These are phyloP conservation scores for Rubia tinctorum DNA, from an alignment of 305 asterid genomes.

Conservation along the genomic window DNA sequence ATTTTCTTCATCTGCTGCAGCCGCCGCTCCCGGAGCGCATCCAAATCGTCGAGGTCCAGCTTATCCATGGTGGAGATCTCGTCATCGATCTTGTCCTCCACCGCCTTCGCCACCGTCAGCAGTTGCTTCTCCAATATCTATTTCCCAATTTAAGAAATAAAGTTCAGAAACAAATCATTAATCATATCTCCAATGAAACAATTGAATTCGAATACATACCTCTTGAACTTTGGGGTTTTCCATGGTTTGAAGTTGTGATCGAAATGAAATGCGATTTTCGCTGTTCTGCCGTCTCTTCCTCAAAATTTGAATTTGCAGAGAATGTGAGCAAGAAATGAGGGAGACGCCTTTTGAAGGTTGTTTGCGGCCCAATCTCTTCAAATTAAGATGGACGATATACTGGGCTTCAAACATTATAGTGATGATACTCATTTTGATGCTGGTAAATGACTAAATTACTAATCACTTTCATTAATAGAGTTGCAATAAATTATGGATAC, in stretches of 20 bases:
- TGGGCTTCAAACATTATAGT: background rate
- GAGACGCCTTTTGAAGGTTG: background rate
- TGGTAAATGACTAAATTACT: too few species aligned
- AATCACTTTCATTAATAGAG: too few species aligned
- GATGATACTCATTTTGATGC: too few species aligned
- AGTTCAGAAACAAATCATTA: background rate
- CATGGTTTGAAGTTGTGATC: slow-evolving; percentile 27
- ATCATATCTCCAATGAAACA: background rate
- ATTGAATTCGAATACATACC: slow-evolving; percentile 25
- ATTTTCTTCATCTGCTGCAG: slow-evolving; percentile 97
- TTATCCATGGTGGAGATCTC: slow-evolving; percentile 81
- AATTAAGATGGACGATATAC: background rate
- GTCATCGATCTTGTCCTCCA: slow-evolving; percentile 97
- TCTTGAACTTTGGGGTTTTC: slow-evolving; percentile 53
- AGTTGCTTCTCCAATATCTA: slow-evolving; percentile 90
- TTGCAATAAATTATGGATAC: too few species aligned
- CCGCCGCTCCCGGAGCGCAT: slow-evolving; percentile 82
- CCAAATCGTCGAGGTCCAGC: slow-evolving; percentile 82
- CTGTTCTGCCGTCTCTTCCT: background rate
- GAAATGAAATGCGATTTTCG: background rate
- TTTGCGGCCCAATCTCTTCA: background rate
- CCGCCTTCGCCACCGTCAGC: slow-evolving; percentile 87
- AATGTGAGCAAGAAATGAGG: background rate
- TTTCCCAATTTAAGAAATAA: background rate
- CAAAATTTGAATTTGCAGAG: background rate